Percentiles rank a stretch among this genome's conserved stretches.
Conservation (phyloP, 345 rosid genomes). For the Eucalyptus rudis region DNA sequence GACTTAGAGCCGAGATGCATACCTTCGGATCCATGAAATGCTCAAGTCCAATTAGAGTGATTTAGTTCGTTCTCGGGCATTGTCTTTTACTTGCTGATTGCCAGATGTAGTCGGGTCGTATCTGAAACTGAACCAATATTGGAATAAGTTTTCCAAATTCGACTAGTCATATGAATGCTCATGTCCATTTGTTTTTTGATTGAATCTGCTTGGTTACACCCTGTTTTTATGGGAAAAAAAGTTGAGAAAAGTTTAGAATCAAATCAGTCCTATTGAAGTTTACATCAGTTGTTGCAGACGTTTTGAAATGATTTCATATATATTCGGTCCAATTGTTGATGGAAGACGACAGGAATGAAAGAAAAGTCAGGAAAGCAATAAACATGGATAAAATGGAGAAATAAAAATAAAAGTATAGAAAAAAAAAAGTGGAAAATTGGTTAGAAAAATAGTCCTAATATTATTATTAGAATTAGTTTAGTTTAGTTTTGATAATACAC, state of each 20-base stretch:
- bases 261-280: neutral
- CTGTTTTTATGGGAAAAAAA: neutral
- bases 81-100: neutral
- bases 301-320: neutral
- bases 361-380: neutral
- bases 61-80: neutral
- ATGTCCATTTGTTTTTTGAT: neutral
- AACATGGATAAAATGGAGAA: neutral
- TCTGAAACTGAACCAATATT: neutral
- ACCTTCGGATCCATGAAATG: neutral
- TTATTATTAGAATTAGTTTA: neutral
- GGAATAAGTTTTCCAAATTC: neutral
- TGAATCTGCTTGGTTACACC: neutral
- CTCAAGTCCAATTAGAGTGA: neutral
- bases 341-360: neutral
- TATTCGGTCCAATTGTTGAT: neutral
- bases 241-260: neutral
- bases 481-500: neutral
- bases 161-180: neutral
- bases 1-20: neutral
- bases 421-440: neutral
- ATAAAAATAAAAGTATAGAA: neutral
- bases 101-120: neutral
- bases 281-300: neutral
- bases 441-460: neutral